Evolutionary conservation across 2,329 filamentous ascomycete species (phyloP).

Genomic region (Coleophoma eucalyptorum): DNA sequence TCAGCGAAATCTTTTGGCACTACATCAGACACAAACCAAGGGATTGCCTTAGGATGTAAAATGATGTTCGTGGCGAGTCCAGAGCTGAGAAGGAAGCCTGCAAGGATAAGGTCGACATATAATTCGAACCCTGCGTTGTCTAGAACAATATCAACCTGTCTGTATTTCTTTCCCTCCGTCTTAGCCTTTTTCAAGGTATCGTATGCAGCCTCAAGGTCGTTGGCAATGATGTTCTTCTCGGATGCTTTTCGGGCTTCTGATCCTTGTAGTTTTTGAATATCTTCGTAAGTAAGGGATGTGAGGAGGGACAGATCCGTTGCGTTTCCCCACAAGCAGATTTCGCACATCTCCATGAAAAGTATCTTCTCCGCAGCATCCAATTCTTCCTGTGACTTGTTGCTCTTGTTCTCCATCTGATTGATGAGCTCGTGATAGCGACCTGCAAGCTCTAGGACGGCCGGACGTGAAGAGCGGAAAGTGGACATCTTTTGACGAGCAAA

Average conservation of each 20-base stretch:
- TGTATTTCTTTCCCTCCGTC: slow-evolving; percentile 58
- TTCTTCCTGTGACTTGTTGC: slow-evolving; percentile 13
- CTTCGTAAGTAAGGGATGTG: slow-evolving; percentile 86
- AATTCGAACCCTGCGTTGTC: slow-evolving; percentile 98
- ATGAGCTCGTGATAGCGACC: slow-evolving; percentile 74
- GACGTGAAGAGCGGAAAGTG: slow-evolving; percentile 87
- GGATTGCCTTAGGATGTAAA: slow-evolving; percentile 89
- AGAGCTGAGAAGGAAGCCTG: slow-evolving; percentile 81
- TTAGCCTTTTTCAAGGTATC: slow-evolving; percentile 62
- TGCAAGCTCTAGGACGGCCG: slow-evolving; percentile 79
- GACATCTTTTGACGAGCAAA: slow-evolving; percentile 87
- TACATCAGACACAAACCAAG: slow-evolving; percentile 98
- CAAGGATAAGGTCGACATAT: slow-evolving; percentile 89
- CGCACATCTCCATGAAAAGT: slow-evolving; percentile 88
- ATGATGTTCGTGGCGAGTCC: slow-evolving; percentile 84
- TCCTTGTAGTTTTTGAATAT: slow-evolving; percentile 95
- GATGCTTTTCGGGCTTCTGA: slow-evolving; percentile 79
- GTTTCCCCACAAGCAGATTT: slow-evolving; percentile 97
- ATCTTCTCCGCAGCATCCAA: slow-evolving; percentile 65
- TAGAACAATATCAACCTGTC: slow-evolving; percentile 88
- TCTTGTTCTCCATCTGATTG: slow-evolving; percentile 56
- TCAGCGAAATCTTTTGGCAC: slow-evolving; percentile 79
- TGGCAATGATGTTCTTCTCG: slow-evolving; percentile 88
- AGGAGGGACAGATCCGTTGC: slow-evolving; percentile 91
- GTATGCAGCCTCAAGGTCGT: slow-evolving; percentile 76